These are phyloP conservation scores for Gracilariopsis chorda DNA, from an alignment of 23 red algal genomes.

Conservation along the genomic window DNA sequence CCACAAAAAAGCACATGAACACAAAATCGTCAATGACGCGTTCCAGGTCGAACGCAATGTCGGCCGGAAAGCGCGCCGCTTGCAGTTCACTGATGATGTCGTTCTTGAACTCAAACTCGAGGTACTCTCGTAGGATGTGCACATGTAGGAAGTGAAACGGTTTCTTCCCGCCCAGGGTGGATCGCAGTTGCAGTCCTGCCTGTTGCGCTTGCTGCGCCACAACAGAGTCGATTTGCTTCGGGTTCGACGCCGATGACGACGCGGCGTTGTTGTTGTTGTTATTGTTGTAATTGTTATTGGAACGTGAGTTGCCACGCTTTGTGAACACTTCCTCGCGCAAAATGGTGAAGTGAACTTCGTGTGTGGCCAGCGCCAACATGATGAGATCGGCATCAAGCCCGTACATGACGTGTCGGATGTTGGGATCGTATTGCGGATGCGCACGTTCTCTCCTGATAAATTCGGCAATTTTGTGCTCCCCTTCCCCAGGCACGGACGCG, in stretches of 20 bases:
- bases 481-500: slow-evolving; percentile 92
- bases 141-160: slow-evolving; percentile 88
- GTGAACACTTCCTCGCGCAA: slow-evolving; percentile 83
- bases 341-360: slow-evolving; percentile 93
- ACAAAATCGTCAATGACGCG: slow-evolving; percentile 95
- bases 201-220: not conserved
- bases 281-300: not conserved
- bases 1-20: slow-evolving; percentile 99
- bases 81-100: slow-evolving; percentile 33
- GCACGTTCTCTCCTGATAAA: slow-evolving; percentile 86
- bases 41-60: slow-evolving; percentile 80
- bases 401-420: slow-evolving; percentile 89
- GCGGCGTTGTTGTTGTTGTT: not conserved
- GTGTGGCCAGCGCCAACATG: slow-evolving; percentile 96
- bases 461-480: slow-evolving; percentile 99
- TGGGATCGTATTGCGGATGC: slow-evolving; percentile 58
- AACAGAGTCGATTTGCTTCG: not conserved
- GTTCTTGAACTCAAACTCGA: slow-evolving; percentile 76
- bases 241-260: not conserved
- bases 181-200: not conserved
- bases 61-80: not conserved
- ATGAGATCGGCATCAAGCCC: slow-evolving; percentile 99
- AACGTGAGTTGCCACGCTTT: slow-evolving; percentile 2
- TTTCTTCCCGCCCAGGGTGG: slow-evolving; percentile 72
- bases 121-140: slow-evolving; percentile 88